Percentiles rank a stretch among this genome's conserved stretches.
Evolutionary conservation across 768 basidiomycete species (phyloP).

Genomic region (Phaeolepiota aurea): DNA sequence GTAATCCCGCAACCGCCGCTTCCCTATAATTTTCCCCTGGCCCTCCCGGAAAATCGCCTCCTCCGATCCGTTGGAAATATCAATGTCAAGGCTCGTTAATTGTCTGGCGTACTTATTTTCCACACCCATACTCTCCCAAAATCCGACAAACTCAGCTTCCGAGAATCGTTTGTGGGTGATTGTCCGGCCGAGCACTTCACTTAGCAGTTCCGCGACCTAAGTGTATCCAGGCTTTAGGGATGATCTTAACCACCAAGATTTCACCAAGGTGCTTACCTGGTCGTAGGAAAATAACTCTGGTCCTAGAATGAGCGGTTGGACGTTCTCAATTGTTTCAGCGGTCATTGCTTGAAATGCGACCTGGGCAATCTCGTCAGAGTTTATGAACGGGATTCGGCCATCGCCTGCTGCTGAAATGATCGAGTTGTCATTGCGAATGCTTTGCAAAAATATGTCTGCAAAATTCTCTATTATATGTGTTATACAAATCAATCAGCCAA

Average conservation of each 20-base stretch:
- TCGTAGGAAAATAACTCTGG: conserved; percentile 21
- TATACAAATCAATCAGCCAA: background rate
- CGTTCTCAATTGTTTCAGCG: conserved; percentile 14
- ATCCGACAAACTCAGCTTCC: conserved; percentile 9
- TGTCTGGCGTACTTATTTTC: conserved; percentile 9
- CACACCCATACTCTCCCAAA: conserved; percentile 11
- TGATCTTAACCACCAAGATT: background rate
- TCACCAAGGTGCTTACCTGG: conserved; percentile 12
- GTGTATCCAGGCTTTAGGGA: background rate
- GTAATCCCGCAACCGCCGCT: conserved; percentile 13
- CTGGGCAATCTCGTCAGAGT: conserved; percentile 22
- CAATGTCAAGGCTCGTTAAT: conserved; percentile 10
- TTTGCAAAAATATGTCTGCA: conserved; percentile 7
- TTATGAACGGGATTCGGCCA: conserved; percentile 19
- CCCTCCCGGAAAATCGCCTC: conserved; percentile 10
- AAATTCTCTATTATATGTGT: conserved; percentile 20
- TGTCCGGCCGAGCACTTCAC: conserved; percentile 14
- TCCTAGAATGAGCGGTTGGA: conserved; percentile 21
- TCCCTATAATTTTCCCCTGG: conserved; percentile 15
- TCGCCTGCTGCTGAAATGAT: conserved; percentile 19
- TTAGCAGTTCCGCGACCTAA: conserved; percentile 18
- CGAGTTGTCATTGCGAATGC: conserved; percentile 14
- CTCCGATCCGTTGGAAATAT: conserved; percentile 14
- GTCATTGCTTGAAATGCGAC: conserved; percentile 20
- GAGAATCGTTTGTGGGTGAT: conserved; percentile 17